Conservation (phyloP, 2,329 filamentous ascomycete species). For the Cytospora leucostoma region DNA sequence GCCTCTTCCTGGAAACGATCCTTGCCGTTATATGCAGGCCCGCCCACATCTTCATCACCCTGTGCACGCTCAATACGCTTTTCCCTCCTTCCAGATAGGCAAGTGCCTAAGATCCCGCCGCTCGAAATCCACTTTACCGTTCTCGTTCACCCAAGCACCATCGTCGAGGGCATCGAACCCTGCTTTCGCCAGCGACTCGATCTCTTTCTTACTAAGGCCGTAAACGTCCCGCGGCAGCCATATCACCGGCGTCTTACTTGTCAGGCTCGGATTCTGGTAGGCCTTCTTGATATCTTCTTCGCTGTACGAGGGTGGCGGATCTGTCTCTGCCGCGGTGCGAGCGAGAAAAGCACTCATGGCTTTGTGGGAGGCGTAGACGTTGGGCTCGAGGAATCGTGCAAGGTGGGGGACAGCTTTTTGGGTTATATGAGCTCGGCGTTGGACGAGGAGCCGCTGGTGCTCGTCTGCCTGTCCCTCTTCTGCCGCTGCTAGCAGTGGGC, state of each 20-base stretch:
- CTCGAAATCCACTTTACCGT: conserved; percentile 25
- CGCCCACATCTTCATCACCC: too few relatives aligned
- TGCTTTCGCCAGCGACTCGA: conserved; percentile 12
- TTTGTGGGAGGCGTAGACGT: conserved; percentile 25
- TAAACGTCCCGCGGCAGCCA: conserved; percentile 24
- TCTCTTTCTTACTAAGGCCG: conserved; percentile 25
- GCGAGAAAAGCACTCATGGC: conserved; percentile 24
- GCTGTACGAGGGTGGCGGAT: conserved; percentile 20
- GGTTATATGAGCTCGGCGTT: conserved; percentile 19
- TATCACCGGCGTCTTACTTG: conserved; percentile 19
- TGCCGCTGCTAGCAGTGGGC: conserved; percentile 20
- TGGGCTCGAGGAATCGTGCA: conserved; percentile 24
- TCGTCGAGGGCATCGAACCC: conserved; percentile 19
- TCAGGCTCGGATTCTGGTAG: conserved; percentile 26
- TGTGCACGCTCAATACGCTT: conserved; percentile 9
- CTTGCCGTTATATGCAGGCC: too few relatives aligned
- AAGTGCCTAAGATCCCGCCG: conserved; percentile 9
- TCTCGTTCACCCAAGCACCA: conserved; percentile 24
- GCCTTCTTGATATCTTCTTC: conserved; percentile 22
- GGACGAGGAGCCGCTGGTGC: conserved; percentile 16
- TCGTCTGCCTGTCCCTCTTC: conserved; percentile 19
- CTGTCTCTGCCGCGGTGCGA: conserved; percentile 22
- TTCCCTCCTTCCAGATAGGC: conserved; percentile 22
- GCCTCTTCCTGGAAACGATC: too few relatives aligned
- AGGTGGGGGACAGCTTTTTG: conserved; percentile 19